Conservation (phyloP, 331 rosid species). For the Dryas integrifolia region DNA sequence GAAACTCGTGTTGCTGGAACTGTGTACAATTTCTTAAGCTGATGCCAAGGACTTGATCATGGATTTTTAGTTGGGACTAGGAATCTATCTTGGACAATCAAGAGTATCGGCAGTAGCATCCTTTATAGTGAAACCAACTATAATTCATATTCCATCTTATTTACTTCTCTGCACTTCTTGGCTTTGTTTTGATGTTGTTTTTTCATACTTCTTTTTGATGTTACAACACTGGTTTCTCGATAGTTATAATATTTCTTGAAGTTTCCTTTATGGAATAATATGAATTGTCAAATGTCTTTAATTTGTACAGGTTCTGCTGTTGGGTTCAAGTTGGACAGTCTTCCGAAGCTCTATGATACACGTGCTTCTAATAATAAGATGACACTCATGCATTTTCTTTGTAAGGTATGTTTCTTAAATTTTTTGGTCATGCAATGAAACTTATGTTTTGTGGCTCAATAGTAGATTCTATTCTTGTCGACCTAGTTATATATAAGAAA, state of each 20-base stretch:
- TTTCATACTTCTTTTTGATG: neutral
- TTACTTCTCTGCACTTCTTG: neutral
- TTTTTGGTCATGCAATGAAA: conserved; percentile 4
- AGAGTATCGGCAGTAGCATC: neutral
- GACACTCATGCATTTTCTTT: conserved; percentile 98
- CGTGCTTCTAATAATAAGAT: conserved; percentile 88
- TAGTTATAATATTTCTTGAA: neutral
- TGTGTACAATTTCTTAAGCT: neutral
- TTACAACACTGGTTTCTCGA: neutral
- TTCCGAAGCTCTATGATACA: conserved; percentile 87
- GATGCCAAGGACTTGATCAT: neutral
- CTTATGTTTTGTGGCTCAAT: conserved; percentile 29
- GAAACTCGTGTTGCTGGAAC: neutral
- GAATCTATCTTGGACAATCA: neutral
- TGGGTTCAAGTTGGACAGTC: conserved; percentile 98
- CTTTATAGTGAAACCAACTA: neutral
- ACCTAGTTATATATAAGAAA: neutral
- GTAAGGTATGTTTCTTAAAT: conserved; percentile 63
- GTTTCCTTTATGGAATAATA: conserved; percentile 7
- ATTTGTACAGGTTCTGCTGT: conserved; percentile 77
- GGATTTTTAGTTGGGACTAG: neutral
- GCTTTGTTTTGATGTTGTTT: neutral
- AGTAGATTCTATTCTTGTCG: neutral
- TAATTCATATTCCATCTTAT: neutral
- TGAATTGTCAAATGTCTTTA: conserved; percentile 22